Evolutionary conservation across 129 eudicot species (phyloP).

Genomic region (Tanacetum coccineum): DNA sequence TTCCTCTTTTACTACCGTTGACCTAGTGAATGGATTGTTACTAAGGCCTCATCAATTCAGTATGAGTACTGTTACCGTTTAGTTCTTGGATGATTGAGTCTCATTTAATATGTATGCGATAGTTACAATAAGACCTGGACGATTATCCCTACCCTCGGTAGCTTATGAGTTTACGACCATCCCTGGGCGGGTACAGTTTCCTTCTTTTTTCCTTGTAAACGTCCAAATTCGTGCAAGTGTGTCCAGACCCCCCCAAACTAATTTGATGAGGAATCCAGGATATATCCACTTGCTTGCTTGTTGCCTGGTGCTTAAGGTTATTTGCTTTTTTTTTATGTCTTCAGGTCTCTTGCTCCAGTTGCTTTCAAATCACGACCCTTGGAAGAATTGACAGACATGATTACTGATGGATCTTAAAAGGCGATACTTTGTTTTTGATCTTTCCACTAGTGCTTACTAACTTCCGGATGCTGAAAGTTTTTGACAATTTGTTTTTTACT

Average conservation of each 20-base stretch:
- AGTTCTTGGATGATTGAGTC: too few relatives aligned
- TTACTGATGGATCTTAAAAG: not conserved
- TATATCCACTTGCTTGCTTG: not conserved
- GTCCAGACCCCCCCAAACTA: too few relatives aligned
- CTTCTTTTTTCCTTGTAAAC: not conserved
- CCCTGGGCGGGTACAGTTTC: too few relatives aligned
- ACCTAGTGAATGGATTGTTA: not conserved
- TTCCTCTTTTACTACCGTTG: not conserved
- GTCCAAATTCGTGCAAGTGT: too few relatives aligned
- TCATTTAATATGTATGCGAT: too few relatives aligned
- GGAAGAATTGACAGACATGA: slow-evolving; percentile 9
- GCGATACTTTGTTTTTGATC: slow-evolving; percentile 19
- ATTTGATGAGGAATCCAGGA: too few relatives aligned
- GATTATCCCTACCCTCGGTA: too few relatives aligned
- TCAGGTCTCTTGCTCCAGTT: slow-evolving; percentile 3
- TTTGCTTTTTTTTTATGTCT: not conserved
- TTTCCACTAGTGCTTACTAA: slow-evolving; percentile 23
- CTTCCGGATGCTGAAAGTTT: slow-evolving; percentile 6
- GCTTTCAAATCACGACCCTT: slow-evolving; percentile 4
- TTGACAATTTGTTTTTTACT: slow-evolving; percentile 19
- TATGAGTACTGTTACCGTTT: too few relatives aligned
- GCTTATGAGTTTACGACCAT: not conserved
- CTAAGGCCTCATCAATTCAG: not conserved
- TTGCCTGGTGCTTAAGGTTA: not conserved
- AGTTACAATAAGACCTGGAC: too few relatives aligned